A percentile compares a stretch with the other conserved stretches of the same genome.
Conservation (phyloP, 257 asterid species). For the Echites panduratus region DNA sequence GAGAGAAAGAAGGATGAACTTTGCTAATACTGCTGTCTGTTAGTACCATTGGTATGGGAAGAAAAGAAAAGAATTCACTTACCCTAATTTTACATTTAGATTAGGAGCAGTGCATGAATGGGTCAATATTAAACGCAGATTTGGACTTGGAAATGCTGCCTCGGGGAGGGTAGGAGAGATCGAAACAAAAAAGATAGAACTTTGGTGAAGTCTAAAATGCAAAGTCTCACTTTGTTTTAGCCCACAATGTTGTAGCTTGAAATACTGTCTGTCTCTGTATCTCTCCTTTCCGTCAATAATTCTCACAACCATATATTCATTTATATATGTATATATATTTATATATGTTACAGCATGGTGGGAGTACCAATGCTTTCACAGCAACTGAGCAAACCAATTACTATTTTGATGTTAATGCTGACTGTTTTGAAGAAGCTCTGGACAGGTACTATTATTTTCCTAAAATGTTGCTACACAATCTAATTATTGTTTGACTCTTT, state of each 20-base stretch:
- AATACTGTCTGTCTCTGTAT: neutral
- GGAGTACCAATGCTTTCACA: constrained; percentile 96
- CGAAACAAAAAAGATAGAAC: neutral
- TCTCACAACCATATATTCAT: neutral
- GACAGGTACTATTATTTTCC: constrained; percentile 55
- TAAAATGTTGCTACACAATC: neutral
- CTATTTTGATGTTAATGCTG: constrained; percentile 82
- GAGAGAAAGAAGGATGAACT: neutral
- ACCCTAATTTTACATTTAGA: neutral
- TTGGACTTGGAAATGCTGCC: neutral
- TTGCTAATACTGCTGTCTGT: neutral
- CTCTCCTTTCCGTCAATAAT: neutral
- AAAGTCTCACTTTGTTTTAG: neutral
- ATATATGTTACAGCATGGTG: constrained; percentile 62
- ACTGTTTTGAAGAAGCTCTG: constrained; percentile 83
- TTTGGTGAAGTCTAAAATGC: neutral
- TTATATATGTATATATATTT: neutral
- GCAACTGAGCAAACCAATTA: constrained; percentile 80
- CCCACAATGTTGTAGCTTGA: neutral
- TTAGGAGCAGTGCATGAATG: neutral
- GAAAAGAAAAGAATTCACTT: neutral
- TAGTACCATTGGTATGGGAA: neutral
- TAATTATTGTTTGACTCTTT: constrained; percentile 3
- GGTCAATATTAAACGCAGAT: neutral
- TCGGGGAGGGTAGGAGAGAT: neutral